Percentiles rank a stretch among this genome's conserved stretches.
Conservation (phyloP, 441 rosid genomes). For the Corymbia calophylla region DNA sequence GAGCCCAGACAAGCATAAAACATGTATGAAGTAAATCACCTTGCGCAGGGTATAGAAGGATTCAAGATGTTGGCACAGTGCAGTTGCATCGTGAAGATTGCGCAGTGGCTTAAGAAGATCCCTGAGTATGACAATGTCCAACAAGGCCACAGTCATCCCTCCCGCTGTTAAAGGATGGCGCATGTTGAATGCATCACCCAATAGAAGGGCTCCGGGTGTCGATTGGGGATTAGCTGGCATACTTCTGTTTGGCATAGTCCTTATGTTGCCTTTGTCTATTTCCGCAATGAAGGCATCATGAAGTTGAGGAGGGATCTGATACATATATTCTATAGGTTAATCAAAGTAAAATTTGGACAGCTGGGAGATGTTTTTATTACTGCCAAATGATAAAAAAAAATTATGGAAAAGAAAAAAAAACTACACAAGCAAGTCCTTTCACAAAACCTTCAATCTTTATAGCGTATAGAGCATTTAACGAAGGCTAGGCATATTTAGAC, state of each 20-base stretch:
- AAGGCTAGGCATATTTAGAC: not conserved
- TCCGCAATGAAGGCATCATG: conserved; percentile 37
- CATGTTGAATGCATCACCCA: conserved; percentile 67
- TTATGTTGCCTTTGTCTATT: conserved; percentile 45
- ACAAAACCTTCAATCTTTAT: not conserved
- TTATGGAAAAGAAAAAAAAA: not conserved
- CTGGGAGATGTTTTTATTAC: not conserved
- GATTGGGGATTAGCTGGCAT: conserved; percentile 58
- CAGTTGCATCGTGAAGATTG: conserved; percentile 30
- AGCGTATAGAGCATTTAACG: not conserved
- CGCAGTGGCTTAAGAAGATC: conserved; percentile 34
- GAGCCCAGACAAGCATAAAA: not conserved
- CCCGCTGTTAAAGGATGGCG: conserved; percentile 62
- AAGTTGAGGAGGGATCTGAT: conserved; percentile 34
- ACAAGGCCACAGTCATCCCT: conserved; percentile 58
- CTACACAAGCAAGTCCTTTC: not conserved
- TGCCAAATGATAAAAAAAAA: not conserved
- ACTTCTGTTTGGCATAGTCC: conserved; percentile 59
- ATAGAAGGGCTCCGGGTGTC: conserved; percentile 45
- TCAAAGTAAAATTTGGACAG: not conserved
- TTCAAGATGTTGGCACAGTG: conserved; percentile 37
- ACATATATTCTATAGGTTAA: not conserved
- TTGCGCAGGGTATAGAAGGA: conserved; percentile 54
- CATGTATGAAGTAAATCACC: conserved; percentile 18
- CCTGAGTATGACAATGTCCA: conserved; percentile 51